Evolutionary conservation across 1,139 yeast genomes (phyloP).

Genomic region (Spathaspora sp.): DNA sequence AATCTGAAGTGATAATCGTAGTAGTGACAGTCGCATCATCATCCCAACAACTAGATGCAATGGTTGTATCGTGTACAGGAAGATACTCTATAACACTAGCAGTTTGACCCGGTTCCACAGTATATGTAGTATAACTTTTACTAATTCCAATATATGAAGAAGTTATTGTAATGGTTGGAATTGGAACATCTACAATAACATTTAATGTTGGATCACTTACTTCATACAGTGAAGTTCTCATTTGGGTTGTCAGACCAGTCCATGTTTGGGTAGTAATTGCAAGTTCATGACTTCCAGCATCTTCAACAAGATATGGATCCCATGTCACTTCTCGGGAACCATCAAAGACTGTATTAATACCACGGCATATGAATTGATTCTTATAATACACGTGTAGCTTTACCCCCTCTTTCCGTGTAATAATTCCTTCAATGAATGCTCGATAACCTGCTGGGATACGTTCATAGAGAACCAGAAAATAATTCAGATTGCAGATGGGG

Average conservation of each 20-base stretch:
- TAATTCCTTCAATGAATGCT: constrained; percentile 25
- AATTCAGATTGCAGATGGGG: too few species aligned
- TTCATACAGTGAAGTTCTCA: too few species aligned
- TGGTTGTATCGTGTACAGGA: constrained; percentile 16
- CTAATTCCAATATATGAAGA: too few species aligned
- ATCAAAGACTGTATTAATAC: too few species aligned
- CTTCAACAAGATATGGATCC: constrained; percentile 9
- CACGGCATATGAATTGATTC: constrained; percentile 11
- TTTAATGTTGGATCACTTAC: constrained; percentile 14
- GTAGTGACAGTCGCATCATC: neutral
- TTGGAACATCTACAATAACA: constrained; percentile 18
- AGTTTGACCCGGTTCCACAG: constrained; percentile 13
- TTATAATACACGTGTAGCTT: neutral
- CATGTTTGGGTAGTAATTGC: constrained; percentile 23
- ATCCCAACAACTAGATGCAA: neutral
- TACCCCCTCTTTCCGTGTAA: constrained; percentile 5
- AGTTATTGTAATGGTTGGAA: constrained; percentile 13
- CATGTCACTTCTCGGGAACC: too few species aligned
- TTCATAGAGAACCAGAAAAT: constrained; percentile 10
- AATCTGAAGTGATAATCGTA: neutral
- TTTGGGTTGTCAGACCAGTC: constrained; percentile 16
- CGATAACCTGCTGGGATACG: constrained; percentile 33
- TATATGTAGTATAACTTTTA: neutral
- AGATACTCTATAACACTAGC: constrained; percentile 8
- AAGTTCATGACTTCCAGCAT: constrained; percentile 18